Evolutionary conservation across 2,329 filamentous ascomycete species (phyloP).

Genomic region (Trichocomaceae sp.): DNA sequence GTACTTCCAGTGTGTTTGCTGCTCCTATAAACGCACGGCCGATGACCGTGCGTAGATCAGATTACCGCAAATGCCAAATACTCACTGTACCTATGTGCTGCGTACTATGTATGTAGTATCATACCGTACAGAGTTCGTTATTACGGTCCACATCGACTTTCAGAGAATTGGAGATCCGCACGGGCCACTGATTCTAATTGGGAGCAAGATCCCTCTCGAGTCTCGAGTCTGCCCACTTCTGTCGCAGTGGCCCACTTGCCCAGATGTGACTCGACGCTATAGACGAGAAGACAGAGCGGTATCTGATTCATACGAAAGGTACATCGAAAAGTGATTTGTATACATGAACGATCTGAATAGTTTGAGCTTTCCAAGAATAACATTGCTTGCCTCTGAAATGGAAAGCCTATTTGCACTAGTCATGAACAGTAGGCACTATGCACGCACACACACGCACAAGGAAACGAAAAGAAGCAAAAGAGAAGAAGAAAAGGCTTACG

Average conservation of each 20-base stretch:
- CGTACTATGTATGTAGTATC: neutral
- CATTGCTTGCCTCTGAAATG: neutral
- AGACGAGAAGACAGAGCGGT: neutral
- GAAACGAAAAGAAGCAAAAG: neutral
- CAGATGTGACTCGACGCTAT: constrained; percentile 4
- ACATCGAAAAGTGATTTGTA: constrained; percentile 5
- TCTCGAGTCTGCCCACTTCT: constrained; percentile 1
- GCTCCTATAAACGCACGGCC: constrained; percentile 3
- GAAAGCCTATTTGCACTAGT: neutral
- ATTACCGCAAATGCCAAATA: constrained; percentile 7
- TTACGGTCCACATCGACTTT: constrained; percentile 4
- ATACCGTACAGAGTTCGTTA: constrained; percentile 3
- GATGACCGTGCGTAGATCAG: constrained; percentile 8
- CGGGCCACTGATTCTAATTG: neutral
- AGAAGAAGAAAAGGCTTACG: neutral
- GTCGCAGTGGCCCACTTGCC: constrained; percentile 1
- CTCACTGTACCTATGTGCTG: neutral
- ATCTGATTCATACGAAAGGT: neutral
- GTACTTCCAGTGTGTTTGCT: neutral
- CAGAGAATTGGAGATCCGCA: constrained; percentile 2
- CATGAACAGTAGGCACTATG: neutral
- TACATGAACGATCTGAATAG: neutral
- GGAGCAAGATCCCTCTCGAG: neutral
- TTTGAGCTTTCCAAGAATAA: neutral
- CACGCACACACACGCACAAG: neutral